Evolutionary conservation across 176 grass and related monocot species (phyloP).

Genomic region (Oryza brachyantha): DNA sequence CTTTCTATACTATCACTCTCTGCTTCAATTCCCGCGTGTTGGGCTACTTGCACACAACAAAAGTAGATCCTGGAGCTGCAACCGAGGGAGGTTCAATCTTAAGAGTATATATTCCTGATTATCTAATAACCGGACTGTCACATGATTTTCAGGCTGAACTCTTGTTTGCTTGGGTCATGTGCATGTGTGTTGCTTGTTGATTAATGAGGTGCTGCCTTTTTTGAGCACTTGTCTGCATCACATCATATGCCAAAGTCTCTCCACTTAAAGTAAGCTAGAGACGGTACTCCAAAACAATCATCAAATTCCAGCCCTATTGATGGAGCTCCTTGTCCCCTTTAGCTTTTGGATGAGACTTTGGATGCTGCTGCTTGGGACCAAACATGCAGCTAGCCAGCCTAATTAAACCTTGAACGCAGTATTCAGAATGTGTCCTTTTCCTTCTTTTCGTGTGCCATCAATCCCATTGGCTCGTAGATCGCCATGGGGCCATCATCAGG

Average conservation of each 20-base stretch:
- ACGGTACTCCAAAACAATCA: slow-evolving; percentile 40
- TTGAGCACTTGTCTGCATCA: slow-evolving; percentile 39
- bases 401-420: slow-evolving; percentile 34
- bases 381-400: slow-evolving; percentile 21
- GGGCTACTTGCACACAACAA: background rate
- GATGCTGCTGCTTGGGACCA: slow-evolving; percentile 49
- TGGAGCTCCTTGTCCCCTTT: slow-evolving; percentile 49
- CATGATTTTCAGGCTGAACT: background rate
- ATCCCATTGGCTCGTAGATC: slow-evolving; percentile 25
- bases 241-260: slow-evolving; percentile 45
- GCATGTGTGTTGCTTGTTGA: background rate
- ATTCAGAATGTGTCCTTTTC: slow-evolving; percentile 35
- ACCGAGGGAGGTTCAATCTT: background rate
- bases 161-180: slow-evolving; percentile 1
- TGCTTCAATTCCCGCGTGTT: background rate
- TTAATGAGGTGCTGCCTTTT: slow-evolving; percentile 16
- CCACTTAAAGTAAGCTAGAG: slow-evolving; percentile 34
- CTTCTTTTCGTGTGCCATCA: slow-evolving; percentile 28
- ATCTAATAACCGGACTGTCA: background rate
- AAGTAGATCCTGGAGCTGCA: slow-evolving; percentile 2
- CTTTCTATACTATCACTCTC: background rate
- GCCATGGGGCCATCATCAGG: background rate
- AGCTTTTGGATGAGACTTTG: slow-evolving; percentile 51
- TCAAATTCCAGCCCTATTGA: slow-evolving; percentile 52
- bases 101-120: background rate